These are phyloP conservation scores for Pseudonitzschia pungens DNA, from an alignment of 108 stramenopile genomes.

Conservation along the genomic window DNA sequence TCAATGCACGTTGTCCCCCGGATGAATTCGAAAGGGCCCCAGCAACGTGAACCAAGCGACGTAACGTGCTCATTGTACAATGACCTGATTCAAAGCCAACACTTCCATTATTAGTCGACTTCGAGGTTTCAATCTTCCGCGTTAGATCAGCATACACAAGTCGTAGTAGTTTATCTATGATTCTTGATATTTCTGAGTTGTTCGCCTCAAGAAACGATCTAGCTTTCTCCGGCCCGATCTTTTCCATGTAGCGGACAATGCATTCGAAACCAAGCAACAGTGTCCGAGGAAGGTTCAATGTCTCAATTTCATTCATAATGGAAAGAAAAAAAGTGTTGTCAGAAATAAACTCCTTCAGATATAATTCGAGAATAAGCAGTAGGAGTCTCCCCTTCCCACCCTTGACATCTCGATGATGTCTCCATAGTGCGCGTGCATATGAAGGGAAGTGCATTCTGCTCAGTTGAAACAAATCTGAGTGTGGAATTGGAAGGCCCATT, in stretches of 20 bases:
- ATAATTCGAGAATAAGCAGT: constrained; percentile 72
- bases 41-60: not conserved
- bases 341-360: constrained; percentile 47
- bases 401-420: constrained; percentile 57
- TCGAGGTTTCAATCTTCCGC: constrained; percentile 2
- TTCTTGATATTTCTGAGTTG: not conserved
- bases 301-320: constrained; percentile 54
- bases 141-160: constrained; percentile 9
- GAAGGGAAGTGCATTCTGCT: constrained; percentile 80
- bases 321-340: constrained; percentile 57
- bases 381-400: constrained; percentile 67
- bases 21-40: constrained; percentile 9
- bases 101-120: not conserved
- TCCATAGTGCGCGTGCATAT: constrained; percentile 80
- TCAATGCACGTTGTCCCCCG: not conserved
- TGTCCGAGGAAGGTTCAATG: constrained; percentile 57
- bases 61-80: constrained; percentile 1
- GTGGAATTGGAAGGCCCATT: constrained; percentile 83
- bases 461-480: constrained; percentile 73
- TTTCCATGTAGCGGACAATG: constrained; percentile 27
- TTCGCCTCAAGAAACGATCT: constrained; percentile 12
- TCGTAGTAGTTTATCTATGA: not conserved
- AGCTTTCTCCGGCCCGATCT: constrained; percentile 13
- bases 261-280: constrained; percentile 66
- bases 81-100: not conserved